Evolutionary conservation across 805 yeast genomes (phyloP).

Genomic region (Naumovozyma dairenensis): DNA sequence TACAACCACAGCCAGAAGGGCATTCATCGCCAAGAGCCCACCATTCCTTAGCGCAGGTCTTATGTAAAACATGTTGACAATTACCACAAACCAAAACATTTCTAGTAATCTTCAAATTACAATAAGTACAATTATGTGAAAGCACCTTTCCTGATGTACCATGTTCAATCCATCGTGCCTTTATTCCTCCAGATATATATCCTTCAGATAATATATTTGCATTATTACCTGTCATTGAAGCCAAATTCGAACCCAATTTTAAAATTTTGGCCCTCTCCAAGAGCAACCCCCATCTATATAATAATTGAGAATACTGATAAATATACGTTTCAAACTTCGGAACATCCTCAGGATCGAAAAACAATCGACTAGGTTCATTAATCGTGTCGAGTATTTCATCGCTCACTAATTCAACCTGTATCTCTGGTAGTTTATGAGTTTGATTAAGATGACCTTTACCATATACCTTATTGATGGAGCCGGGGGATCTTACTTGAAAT

Average conservation of each 20-base stretch:
- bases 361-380: slow-evolving; percentile 10
- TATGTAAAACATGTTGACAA: slow-evolving; percentile 75
- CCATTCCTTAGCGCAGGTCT: slow-evolving; percentile 74
- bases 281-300: slow-evolving; percentile 77
- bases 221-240: not conserved
- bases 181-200: slow-evolving; percentile 9
- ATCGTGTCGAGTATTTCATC: slow-evolving; percentile 22
- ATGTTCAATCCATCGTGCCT: slow-evolving; percentile 13
- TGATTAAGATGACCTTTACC: not conserved
- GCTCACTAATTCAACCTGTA: slow-evolving; percentile 19
- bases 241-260: slow-evolving; percentile 35
- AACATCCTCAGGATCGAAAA: slow-evolving; percentile 20
- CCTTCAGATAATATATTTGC: too few relatives aligned
- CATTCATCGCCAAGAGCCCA: slow-evolving; percentile 55
- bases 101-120: slow-evolving; percentile 51
- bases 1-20: slow-evolving; percentile 81
- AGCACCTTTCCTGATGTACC: not conserved
- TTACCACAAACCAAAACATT: slow-evolving; percentile 56
- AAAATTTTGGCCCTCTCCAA: slow-evolving; percentile 69
- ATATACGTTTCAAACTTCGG: slow-evolving; percentile 36
- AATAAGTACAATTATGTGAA: slow-evolving; percentile 48
- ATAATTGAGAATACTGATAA: slow-evolving; percentile 63
- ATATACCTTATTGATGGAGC: not conserved
- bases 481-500: not conserved
- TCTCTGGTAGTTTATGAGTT: slow-evolving; percentile 10